phyloP scores from a whole-genome alignment of 192 early-diverging fungal genomes.

The Entomortierella parvispora region DNA sequence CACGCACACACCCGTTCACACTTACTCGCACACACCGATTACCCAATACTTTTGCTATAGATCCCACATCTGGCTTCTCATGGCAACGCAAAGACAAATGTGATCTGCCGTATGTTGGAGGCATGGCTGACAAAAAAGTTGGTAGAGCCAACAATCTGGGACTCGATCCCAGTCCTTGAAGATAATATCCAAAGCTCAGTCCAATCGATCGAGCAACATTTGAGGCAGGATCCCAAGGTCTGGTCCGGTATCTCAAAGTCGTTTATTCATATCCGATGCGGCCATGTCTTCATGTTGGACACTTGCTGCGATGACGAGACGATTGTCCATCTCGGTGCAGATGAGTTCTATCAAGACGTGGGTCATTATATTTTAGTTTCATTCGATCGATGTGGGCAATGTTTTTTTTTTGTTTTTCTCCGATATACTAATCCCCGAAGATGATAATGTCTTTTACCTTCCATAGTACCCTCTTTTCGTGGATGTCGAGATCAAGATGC shows the following conservation, averaged over 20 bases:
- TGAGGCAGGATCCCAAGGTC: slow-evolving; percentile 14
- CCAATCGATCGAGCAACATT: slow-evolving; percentile 23
- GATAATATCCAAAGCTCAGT: slow-evolving; percentile 35
- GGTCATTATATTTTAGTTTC: background rate
- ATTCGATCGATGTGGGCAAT: background rate
- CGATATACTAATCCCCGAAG: no score
- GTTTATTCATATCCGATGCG: slow-evolving; percentile 34
- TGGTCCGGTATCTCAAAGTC: slow-evolving; percentile 25
- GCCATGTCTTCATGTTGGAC: slow-evolving; percentile 32
- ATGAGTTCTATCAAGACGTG: slow-evolving; percentile 29
- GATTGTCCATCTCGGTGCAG: slow-evolving; percentile 20
- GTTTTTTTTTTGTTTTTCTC: background rate
- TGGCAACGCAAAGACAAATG: slow-evolving; percentile 30
- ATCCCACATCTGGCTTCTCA: slow-evolving; percentile 38
- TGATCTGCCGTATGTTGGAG: slow-evolving; percentile 31
- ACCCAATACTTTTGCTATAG: background rate
- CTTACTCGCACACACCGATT: background rate
- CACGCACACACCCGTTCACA: background rate
- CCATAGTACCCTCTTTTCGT: slow-evolving; percentile 35
- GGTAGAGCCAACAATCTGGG: slow-evolving; percentile 35
- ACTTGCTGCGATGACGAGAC: slow-evolving; percentile 26
- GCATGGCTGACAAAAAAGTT: slow-evolving; percentile 32
- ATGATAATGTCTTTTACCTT: slow-evolving; percentile 1
- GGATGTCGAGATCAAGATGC: slow-evolving; percentile 44
- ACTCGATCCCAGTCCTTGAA: slow-evolving; percentile 35